Conservation (phyloP, 163 green algal species). For the Chlorella variabilis region DNA sequence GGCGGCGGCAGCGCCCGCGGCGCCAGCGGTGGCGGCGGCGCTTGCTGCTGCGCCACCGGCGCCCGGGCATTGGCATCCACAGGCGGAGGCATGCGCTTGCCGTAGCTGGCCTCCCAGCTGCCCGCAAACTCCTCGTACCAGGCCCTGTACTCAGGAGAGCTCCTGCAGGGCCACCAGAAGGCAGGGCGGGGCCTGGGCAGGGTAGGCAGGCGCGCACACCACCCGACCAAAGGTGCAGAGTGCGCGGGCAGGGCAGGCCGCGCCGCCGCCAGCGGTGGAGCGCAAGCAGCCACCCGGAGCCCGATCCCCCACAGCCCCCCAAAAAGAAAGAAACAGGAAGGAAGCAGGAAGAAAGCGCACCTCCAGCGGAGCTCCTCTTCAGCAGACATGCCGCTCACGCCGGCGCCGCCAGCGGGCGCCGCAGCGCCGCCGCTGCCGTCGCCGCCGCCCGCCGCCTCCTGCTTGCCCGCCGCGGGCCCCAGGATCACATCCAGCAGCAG, state of each 20-base stretch:
- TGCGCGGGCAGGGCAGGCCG: too few species aligned
- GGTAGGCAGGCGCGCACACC: too few species aligned
- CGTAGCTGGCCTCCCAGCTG: not conserved
- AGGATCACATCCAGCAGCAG: constrained; percentile 6
- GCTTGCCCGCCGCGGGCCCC: not conserved
- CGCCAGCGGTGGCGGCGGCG: not conserved
- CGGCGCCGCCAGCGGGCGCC: not conserved
- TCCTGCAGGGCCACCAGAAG: too few species aligned
- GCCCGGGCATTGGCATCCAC: not conserved
- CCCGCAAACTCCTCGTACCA: not conserved
- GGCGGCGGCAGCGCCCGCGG: constrained; percentile 44
- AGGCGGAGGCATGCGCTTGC: not conserved
- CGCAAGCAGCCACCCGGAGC: too few species aligned
- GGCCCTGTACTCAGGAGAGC: not conserved
- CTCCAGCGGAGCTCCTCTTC: not conserved
- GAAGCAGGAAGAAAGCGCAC: too few species aligned
- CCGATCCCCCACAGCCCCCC: too few species aligned
- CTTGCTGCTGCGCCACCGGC: constrained; percentile 23
- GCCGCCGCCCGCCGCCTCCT: not conserved
- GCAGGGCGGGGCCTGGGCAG: too few species aligned
- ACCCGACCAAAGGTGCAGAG: too few species aligned
- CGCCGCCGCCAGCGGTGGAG: too few species aligned
- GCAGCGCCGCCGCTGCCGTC: too few species aligned
- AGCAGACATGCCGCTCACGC: not conserved
- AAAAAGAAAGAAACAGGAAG: too few species aligned